Conservation (phyloP, 805 yeast genomes). For the Nakazawaea ambrosiae region DNA sequence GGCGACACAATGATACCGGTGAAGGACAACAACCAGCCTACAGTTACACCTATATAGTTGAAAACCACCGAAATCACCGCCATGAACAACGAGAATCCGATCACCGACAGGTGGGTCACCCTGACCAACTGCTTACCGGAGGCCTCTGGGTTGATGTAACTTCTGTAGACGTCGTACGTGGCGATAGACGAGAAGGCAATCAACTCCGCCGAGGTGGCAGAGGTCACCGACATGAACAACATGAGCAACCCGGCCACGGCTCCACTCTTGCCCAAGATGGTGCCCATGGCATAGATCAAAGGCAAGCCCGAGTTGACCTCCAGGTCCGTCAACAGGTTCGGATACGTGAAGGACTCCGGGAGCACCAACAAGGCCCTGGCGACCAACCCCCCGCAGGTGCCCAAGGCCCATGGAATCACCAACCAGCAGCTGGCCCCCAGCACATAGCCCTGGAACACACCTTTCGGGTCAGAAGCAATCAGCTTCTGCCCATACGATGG, state of each 20-base stretch:
- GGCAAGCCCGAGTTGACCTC: conserved; percentile 35
- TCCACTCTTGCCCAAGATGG: conserved; percentile 32
- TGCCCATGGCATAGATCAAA: conserved; percentile 25
- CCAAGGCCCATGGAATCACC: conserved; percentile 24
- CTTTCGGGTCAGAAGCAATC: conserved; percentile 20
- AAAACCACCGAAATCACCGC: conserved; percentile 31
- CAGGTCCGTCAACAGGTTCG: conserved; percentile 26
- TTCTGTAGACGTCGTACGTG: conserved; percentile 33
- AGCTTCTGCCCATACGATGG: conserved; percentile 25
- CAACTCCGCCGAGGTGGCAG: conserved; percentile 35
- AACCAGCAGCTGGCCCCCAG: conserved; percentile 26
- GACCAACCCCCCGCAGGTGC: conserved; percentile 28
- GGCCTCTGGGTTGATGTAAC: conserved; percentile 32
- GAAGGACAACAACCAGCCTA: conserved; percentile 32
- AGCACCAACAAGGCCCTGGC: conserved; percentile 26
- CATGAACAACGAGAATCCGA: conserved; percentile 36
- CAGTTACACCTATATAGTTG: conserved; percentile 34
- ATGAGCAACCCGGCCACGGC: conserved; percentile 33
- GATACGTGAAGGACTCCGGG: conserved; percentile 33
- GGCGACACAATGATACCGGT: conserved; percentile 33
- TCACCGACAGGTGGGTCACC: conserved; percentile 26
- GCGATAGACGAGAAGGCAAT: conserved; percentile 33
- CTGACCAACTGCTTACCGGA: conserved; percentile 28
- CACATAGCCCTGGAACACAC: conserved; percentile 24
- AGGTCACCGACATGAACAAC: conserved; percentile 36